Conservation (phyloP, 2,329 filamentous ascomycete genomes). For the Trematosphaeria pertusa region DNA sequence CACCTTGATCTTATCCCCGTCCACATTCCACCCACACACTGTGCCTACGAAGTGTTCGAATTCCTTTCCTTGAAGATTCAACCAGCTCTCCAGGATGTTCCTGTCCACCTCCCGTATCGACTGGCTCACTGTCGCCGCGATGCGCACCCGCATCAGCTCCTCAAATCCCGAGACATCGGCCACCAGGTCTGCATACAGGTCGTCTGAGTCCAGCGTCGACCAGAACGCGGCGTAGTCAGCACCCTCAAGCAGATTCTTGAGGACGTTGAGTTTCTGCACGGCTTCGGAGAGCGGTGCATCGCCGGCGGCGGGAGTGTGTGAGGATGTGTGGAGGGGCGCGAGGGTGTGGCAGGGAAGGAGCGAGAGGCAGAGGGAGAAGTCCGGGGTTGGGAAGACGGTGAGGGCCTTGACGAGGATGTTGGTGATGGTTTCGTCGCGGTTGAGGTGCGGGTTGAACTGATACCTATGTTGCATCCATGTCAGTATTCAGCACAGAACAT, state of each 20-base stretch:
- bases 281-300: conserved; percentile 82
- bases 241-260: conserved; percentile 87
- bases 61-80: conserved; percentile 55
- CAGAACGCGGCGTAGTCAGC: conserved; percentile 94
- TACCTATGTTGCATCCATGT: conserved; percentile 66
- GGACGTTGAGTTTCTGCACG: conserved; percentile 81
- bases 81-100: conserved; percentile 57
- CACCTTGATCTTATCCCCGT: conserved; percentile 71
- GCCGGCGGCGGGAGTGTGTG: conserved; percentile 61
- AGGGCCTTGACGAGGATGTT: conserved; percentile 99
- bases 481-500: conserved; percentile 7
- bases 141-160: conserved; percentile 88
- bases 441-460: conserved; percentile 98
- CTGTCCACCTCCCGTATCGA: conserved; percentile 77
- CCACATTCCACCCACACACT: conserved; percentile 81
- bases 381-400: conserved; percentile 93
- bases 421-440: conserved; percentile 96
- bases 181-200: conserved; percentile 93
- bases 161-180: conserved; percentile 96
- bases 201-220: conserved; percentile 89
- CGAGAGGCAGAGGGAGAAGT: conserved; percentile 93
- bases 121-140: conserved; percentile 85
- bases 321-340: conserved; percentile 61
- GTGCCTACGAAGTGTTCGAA: conserved; percentile 59
- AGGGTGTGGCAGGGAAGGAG: conserved; percentile 88